A percentile compares a stretch with the other conserved stretches of the same genome.
phyloP scores from a whole-genome alignment of 352 stramenopile species.

The Phytophthora cryptogea region DNA sequence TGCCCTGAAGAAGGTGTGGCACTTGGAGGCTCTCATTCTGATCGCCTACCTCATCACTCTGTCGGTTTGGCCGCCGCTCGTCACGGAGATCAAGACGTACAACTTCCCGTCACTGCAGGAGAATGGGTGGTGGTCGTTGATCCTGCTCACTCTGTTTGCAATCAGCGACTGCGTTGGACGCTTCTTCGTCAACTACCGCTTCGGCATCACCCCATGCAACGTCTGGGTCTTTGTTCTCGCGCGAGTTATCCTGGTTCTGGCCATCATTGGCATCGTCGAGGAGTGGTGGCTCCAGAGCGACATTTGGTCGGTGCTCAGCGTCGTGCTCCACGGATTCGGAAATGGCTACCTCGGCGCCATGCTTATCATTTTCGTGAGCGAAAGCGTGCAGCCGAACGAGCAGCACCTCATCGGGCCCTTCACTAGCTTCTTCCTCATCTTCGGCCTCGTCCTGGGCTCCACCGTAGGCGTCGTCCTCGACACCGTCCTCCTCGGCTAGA shows the following conservation, averaged over 20 bases:
- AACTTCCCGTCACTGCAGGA: slow-evolving; percentile 69
- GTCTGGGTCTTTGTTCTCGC: slow-evolving; percentile 58
- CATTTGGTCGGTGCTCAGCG: slow-evolving; percentile 64
- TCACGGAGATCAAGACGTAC: slow-evolving; percentile 81
- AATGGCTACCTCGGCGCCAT: slow-evolving; percentile 81
- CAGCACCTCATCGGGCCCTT: slow-evolving; percentile 67
- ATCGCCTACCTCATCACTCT: slow-evolving; percentile 68
- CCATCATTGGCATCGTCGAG: slow-evolving; percentile 68
- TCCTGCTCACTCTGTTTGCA: slow-evolving; percentile 78
- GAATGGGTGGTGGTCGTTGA: slow-evolving; percentile 78
- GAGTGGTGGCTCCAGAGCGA: slow-evolving; percentile 66
- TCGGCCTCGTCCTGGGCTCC: slow-evolving; percentile 75
- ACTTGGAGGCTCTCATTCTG: slow-evolving; percentile 65
- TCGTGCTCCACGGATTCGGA: slow-evolving; percentile 62
- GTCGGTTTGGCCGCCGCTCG: slow-evolving; percentile 69
- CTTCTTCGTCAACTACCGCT: slow-evolving; percentile 67
- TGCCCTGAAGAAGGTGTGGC: slow-evolving; percentile 63
- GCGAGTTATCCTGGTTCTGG: slow-evolving; percentile 59
- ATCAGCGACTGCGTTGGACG: slow-evolving; percentile 65
- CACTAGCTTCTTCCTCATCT: slow-evolving; percentile 85
- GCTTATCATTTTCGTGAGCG: slow-evolving; percentile 77
- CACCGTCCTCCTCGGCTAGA: slow-evolving; percentile 46
- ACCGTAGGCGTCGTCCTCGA: slow-evolving; percentile 66
- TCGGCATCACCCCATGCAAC: slow-evolving; percentile 56
- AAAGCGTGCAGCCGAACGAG: slow-evolving; percentile 68